phyloP scores from a whole-genome alignment of 441 rosid genomes.

The Arabidopsis lyrata region DNA sequence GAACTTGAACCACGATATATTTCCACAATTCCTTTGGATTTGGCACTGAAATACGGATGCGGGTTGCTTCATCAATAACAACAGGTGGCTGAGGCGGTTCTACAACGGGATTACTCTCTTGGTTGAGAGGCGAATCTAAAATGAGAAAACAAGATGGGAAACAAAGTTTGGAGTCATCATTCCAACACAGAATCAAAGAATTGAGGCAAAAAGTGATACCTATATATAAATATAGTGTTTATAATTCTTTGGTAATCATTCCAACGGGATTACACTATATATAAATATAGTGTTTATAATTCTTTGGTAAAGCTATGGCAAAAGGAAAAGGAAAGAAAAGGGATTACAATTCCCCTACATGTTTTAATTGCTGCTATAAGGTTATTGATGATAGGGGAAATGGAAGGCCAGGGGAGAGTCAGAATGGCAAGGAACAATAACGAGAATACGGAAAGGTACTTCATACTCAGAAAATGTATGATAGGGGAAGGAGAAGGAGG shows the following conservation, averaged over 20 bases:
- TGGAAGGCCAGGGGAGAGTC: not conserved
- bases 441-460: not conserved
- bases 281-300: too few relatives aligned
- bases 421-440: constrained; percentile 1
- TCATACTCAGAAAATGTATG: not conserved
- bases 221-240: too few relatives aligned
- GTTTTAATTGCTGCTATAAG: not conserved
- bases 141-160: not conserved
- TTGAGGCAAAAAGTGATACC: too few relatives aligned
- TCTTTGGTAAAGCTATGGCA: not conserved
- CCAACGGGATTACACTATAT: too few relatives aligned
- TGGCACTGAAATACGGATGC: too few relatives aligned
- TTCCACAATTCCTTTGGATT: not conserved
- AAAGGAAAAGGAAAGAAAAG: not conserved
- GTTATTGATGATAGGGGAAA: not conserved
- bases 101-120: too few relatives aligned
- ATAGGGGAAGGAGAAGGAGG: not conserved
- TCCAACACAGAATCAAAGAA: not conserved
- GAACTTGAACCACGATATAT: not conserved
- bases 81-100: too few relatives aligned
- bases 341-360: not conserved
- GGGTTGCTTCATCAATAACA: too few relatives aligned
- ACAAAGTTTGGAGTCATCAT: not conserved
- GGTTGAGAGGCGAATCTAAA: too few relatives aligned
- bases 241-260: too few relatives aligned